Evolutionary conservation across 2,329 filamentous ascomycete genomes (phyloP), one percentile per base, ranked within the genome.

Genomic region (Sclerotinia subarctica): DNA sequence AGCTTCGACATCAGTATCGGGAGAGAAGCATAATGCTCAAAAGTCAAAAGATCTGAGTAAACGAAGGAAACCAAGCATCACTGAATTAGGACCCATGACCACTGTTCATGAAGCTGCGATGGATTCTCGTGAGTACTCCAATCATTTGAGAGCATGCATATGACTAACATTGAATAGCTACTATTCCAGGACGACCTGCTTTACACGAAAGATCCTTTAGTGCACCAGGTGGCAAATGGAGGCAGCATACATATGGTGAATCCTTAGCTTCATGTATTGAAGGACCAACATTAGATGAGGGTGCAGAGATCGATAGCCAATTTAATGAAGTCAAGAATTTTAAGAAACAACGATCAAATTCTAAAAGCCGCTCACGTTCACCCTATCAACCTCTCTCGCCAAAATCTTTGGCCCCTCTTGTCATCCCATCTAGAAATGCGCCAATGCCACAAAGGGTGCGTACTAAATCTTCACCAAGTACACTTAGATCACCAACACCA

Each of bases 51-150:
- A 88, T 72, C 83, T 86, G 68, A 81, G 79, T 62, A 81, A 87
- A 70, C 82, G 88, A 73, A 84, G 87, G 71, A 90, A 90, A 75
- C 80, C 86, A 72, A 89, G 85, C 77, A 84, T 88, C 19, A 85
- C 86, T 13, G 88, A 90, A 70, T 77, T 89, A 60, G 88, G 86
- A 2, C 86, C 86, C 46, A 88, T 90, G 87, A 89, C 87, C 6
- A 90, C 88, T 1, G 88, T 90, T 19, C 87, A 90, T 71, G 88
- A 90, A 75, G 78, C 84, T 60, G 78, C 86, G 64, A 90, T 90
- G 87, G 88, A 91, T 78, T 90, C 88, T 74, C 88, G 88, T 91
- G 81, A 80, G 88, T 76, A 10, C 29, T 54, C 24, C n/a, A 11
- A 49, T 35, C 26, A 60, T 10, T 58, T 60, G 32, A 11, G 49